Conservation (phyloP, 257 asterid species). For the Primulina huaijiensis region DNA sequence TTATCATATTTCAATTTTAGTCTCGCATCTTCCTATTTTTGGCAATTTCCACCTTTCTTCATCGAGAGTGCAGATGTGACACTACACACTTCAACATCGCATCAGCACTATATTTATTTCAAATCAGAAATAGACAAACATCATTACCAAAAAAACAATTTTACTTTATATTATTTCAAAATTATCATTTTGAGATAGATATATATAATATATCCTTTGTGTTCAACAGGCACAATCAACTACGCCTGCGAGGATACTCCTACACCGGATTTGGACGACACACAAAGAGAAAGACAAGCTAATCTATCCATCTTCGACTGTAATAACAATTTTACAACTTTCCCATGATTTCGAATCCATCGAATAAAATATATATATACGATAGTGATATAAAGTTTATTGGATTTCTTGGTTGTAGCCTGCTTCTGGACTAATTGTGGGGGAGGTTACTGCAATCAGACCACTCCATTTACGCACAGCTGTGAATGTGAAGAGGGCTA, state of each 20-base stretch:
- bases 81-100: too few species aligned
- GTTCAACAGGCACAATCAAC: not conserved
- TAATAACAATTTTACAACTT: conserved; percentile 19
- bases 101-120: too few species aligned
- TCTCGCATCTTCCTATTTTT: too few species aligned
- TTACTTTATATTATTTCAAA: not conserved
- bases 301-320: conserved; percentile 49
- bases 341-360: not conserved
- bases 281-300: conserved; percentile 18
- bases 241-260: conserved; percentile 16
- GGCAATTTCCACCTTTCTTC: too few species aligned
- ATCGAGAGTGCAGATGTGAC: too few species aligned
- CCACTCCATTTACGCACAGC: conserved; percentile 34
- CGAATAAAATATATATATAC: not conserved
- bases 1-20: too few species aligned
- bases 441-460: conserved; percentile 63
- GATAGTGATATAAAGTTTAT: not conserved
- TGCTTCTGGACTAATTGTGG: conserved; percentile 62
- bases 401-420: conserved; percentile 31
- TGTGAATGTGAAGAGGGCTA: conserved; percentile 60
- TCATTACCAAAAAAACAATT: too few species aligned
- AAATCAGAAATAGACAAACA: too few species aligned
- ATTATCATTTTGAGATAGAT: too few species aligned
- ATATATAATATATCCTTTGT: not conserved
- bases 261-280: conserved; percentile 34